Base-by-base conservation (phyloP, 352 stramenopile genomes). In the Phytopythium cucurbitacearum region DNA sequence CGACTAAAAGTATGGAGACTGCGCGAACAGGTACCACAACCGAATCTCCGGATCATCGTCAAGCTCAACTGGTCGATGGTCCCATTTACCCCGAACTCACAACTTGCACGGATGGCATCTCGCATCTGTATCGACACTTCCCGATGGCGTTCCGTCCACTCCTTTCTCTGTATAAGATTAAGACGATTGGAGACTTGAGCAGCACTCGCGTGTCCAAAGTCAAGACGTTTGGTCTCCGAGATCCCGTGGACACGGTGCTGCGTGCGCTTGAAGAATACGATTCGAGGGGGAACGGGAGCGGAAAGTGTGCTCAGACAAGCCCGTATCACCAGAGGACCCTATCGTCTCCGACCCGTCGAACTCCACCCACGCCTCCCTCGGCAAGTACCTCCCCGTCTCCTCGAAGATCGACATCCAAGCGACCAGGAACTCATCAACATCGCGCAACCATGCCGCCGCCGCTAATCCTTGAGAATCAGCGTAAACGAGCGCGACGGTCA, bases 171-270 rank as follows among this genome's bases (percentile, higher is more conserved):
- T 79, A 82, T 65, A 84, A 87, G 48, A 72, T 92, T 48, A 73
- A 78, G 36, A 90, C 80, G 0, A 71, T 92, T 33, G 77, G 82
- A 21, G 73, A 92, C 59, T 51, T 90, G 49, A 85, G 74, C 48
- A 57, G 67, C 0, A 73, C 83, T 55, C 48, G 62, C 0, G 40
- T 74, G 10, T 63, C 76, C 39, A 74, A 80, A 52, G 69, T 92
- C 28, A 71, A 67, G 40, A 72, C 69, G 16, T 78, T 92, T 38
- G 77, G 70, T 2, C 60, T 89, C 5, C 86, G 86, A 45, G 76
- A 89, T 7, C 69, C 73, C 6, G 63, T 83, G 4, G 56, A 40
- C 9, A 87, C 73, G 5, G 69, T 90, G 41, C 53, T 60, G 40
- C 72, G 71, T 28, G 82, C 79, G 1, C 56, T 92, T 21, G 54